phyloP scores from a whole-genome alignment of 176 grass and related monocot genomes.

The Luzula sylvatica region DNA sequence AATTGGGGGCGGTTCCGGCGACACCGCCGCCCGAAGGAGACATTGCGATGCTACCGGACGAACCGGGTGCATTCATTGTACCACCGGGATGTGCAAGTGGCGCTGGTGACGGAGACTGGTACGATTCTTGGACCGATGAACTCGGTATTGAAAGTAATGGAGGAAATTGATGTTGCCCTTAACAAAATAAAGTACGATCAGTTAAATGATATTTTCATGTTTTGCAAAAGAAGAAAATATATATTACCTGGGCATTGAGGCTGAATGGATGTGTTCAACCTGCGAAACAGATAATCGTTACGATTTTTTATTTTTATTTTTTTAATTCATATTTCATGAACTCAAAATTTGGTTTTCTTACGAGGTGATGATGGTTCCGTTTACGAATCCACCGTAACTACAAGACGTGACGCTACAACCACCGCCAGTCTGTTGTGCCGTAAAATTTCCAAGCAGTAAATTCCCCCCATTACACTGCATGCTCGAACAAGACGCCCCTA shows the following conservation, averaged over 20 bases:
- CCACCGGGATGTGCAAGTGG: constrained; percentile 38
- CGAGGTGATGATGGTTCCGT: constrained; percentile 60
- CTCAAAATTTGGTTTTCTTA: constrained; percentile 2
- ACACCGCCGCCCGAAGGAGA: constrained; percentile 3
- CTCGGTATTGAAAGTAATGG: constrained; percentile 49
- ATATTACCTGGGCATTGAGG: constrained; percentile 66
- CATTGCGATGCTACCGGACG: constrained; percentile 19
- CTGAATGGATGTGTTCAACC: constrained; percentile 49
- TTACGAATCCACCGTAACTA: constrained; percentile 62
- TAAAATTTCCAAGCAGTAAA: constrained; percentile 65
- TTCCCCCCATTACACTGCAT: constrained; percentile 77
- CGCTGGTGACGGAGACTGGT: constrained; percentile 43
- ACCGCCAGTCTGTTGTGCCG: constrained; percentile 34
- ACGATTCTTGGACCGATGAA: constrained; percentile 44
- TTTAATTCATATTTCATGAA: neutral
- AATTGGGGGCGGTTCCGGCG: constrained; percentile 1
- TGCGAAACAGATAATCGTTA: constrained; percentile 10
- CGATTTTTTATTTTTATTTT: neutral
- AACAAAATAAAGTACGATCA: neutral
- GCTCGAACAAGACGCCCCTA: constrained; percentile 60
- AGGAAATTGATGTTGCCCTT: constrained; percentile 50
- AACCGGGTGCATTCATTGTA: neutral
- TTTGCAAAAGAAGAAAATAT: neutral
- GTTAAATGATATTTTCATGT: neutral
- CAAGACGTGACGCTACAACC: constrained; percentile 81